phyloP scores from a whole-genome alignment of 2,329 filamentous ascomycete genomes.

The Paramyrothecium sp. region DNA sequence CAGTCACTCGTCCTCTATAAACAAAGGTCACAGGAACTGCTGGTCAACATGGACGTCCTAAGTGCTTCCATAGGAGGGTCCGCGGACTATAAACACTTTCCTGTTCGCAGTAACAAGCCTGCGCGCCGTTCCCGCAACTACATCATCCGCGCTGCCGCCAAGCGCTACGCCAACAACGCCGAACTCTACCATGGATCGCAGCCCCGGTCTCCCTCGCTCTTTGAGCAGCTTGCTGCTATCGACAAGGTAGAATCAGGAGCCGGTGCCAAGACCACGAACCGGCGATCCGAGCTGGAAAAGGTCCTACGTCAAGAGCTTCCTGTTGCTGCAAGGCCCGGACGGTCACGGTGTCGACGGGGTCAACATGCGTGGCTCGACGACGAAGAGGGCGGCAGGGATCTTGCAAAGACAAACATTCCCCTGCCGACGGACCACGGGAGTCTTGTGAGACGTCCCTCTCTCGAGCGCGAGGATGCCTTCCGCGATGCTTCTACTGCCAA shows the following conservation, averaged over 20 bases:
- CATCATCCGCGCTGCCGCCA: slow-evolving; percentile 28
- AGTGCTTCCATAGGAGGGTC: background rate
- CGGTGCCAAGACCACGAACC: slow-evolving; percentile 2
- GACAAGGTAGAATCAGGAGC: background rate
- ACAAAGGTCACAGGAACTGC: background rate
- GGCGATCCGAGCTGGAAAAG: slow-evolving; percentile 18
- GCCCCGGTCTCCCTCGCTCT: background rate
- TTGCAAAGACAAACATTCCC: slow-evolving; percentile 31
- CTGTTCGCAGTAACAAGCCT: slow-evolving; percentile 5
- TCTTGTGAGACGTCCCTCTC: slow-evolving; percentile 34
- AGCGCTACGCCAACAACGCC: slow-evolving; percentile 19
- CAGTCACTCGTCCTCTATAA: too few relatives aligned
- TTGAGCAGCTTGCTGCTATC: too few relatives aligned
- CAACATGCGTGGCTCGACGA: background rate
- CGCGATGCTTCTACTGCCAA: slow-evolving; percentile 37
- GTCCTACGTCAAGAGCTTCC: slow-evolving; percentile 12
- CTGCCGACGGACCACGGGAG: slow-evolving; percentile 33
- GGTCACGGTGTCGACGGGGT: background rate
- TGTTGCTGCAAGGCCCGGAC: background rate
- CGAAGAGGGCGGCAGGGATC: slow-evolving; percentile 28
- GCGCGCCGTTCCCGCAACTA: slow-evolving; percentile 22
- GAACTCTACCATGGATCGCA: background rate
- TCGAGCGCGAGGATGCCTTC: slow-evolving; percentile 48
- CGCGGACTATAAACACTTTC: background rate
- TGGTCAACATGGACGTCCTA: background rate